These are phyloP conservation scores for Blastocystis sp. DNA, from an alignment of 352 stramenopile genomes.

Conservation along the genomic window DNA sequence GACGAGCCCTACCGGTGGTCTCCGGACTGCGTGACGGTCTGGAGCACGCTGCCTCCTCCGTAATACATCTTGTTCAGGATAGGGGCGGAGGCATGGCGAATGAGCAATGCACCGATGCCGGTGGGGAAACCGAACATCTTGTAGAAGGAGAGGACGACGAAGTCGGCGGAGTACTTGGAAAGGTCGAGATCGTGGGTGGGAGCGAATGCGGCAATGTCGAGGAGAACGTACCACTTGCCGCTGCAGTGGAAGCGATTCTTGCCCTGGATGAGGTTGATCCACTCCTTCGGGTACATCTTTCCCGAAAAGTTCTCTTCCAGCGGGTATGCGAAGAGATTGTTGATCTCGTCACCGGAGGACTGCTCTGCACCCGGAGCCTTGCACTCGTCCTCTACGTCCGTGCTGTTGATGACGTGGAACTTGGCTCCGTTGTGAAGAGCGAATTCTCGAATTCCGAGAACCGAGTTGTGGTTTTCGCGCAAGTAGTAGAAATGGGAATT, in stretches of 20 bases:
- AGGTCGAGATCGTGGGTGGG: conserved; percentile 74
- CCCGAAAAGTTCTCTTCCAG: conserved; percentile 69
- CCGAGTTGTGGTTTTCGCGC: conserved; percentile 69
- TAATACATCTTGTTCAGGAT: conserved; percentile 70
- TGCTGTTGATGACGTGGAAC: conserved; percentile 48
- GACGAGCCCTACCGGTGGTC: conserved; percentile 69
- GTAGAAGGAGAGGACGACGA: conserved; percentile 78
- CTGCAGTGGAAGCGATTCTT: conserved; percentile 36
- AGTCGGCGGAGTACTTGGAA: conserved; percentile 75
- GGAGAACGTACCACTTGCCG: conserved; percentile 43
- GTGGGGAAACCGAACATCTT: conserved; percentile 80
- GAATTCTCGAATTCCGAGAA: conserved; percentile 68
- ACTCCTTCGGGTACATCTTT: conserved; percentile 57
- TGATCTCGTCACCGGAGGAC: not conserved
- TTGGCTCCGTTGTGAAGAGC: conserved; percentile 41
- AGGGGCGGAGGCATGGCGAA: conserved; percentile 71
- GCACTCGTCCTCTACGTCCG: conserved; percentile 45
- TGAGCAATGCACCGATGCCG: conserved; percentile 76
- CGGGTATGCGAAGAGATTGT: conserved; percentile 64
- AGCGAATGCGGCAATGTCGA: conserved; percentile 76
- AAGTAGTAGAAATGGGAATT: conserved; percentile 68
- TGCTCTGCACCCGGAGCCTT: not conserved
- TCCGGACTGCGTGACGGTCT: conserved; percentile 73
- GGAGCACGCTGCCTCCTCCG: conserved; percentile 63
- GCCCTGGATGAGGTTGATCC: conserved; percentile 42